A percentile compares a stretch with the other conserved stretches of the same genome.
phyloP scores from a whole-genome alignment of 257 asterid genomes.

The Capsicum baccatum region DNA sequence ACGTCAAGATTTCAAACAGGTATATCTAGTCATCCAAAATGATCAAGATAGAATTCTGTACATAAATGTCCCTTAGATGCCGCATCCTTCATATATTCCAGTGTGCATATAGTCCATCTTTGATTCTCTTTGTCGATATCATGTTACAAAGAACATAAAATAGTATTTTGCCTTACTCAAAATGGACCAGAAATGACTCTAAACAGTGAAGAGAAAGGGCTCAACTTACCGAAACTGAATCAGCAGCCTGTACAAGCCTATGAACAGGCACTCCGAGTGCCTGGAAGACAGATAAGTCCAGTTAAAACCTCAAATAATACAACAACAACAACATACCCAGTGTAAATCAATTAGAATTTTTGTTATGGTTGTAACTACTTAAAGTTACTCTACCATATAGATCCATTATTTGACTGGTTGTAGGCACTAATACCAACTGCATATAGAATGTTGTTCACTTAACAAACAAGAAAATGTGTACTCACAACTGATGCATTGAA shows the following conservation, averaged over 20 bases:
- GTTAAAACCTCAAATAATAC: slow-evolving; percentile 19
- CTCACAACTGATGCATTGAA: slow-evolving; percentile 94
- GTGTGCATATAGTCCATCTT: background rate
- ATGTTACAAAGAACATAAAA: background rate
- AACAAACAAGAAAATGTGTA: background rate
- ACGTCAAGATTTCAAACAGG: too few relatives aligned
- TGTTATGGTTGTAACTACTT: background rate
- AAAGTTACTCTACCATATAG: too few relatives aligned
- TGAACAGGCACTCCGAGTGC: slow-evolving; percentile 91
- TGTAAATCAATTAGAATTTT: background rate
- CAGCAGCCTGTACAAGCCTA: slow-evolving; percentile 91
- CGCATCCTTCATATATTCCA: background rate
- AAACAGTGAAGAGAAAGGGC: background rate
- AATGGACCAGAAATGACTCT: background rate
- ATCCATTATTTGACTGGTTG: too few relatives aligned
- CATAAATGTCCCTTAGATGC: too few relatives aligned
- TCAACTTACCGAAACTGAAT: slow-evolving; percentile 72
- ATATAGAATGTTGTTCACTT: background rate
- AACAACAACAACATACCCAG: background rate
- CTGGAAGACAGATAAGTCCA: slow-evolving; percentile 48
- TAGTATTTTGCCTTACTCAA: too few relatives aligned
- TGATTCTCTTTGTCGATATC: background rate
- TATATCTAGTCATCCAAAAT: too few relatives aligned
- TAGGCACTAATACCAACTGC: background rate
- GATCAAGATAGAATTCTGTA: too few relatives aligned